Conservation (phyloP, 805 yeast genomes). For the Wickerhamomyces ciferrii region DNA sequence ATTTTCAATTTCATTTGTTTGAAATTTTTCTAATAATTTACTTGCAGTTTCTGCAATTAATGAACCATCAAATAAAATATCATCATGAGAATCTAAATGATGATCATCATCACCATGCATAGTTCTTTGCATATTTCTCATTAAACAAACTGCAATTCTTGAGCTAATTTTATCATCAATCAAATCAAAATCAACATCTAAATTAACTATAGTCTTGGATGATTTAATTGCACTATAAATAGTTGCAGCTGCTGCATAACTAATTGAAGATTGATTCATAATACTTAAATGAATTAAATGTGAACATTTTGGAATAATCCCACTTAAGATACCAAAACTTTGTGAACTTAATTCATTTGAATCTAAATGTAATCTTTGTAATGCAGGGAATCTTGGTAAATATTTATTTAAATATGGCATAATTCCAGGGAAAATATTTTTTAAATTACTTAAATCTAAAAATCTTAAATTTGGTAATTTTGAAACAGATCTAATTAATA, state of each 20-base stretch:
- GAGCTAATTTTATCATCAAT: conserved; percentile 63
- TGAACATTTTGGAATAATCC: conserved; percentile 64
- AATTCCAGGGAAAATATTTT: conserved; percentile 59
- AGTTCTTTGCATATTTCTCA: conserved; percentile 75
- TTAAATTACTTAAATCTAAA: conserved; percentile 71
- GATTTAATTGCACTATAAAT: conserved; percentile 65
- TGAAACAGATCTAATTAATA: conserved; percentile 44
- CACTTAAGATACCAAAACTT: conserved; percentile 56
- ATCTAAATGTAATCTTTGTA: conserved; percentile 69
- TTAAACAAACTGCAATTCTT: conserved; percentile 70
- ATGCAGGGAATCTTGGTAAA: conserved; percentile 61
- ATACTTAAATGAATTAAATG: conserved; percentile 65
- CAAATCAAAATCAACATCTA: conserved; percentile 61
- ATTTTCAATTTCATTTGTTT: conserved; percentile 13
- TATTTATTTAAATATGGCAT: conserved; percentile 52
- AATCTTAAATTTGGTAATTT: conserved; percentile 57
- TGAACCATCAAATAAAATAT: conserved; percentile 71
- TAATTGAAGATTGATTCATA: conserved; percentile 53
- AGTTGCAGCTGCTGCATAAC: conserved; percentile 56
- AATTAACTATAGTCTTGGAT: conserved; percentile 56
- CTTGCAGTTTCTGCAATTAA: conserved; percentile 72
- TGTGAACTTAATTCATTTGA: conserved; percentile 53
- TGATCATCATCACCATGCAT: conserved; percentile 29
- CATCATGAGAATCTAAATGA: conserved; percentile 40
- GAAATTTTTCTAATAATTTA: conserved; percentile 42